A percentile compares a stretch with the other conserved stretches of the same genome.
These are phyloP conservation scores for Penicillium vulpinum DNA, from an alignment of 2,329 filamentous ascomycete genomes.

Conservation along the genomic window DNA sequence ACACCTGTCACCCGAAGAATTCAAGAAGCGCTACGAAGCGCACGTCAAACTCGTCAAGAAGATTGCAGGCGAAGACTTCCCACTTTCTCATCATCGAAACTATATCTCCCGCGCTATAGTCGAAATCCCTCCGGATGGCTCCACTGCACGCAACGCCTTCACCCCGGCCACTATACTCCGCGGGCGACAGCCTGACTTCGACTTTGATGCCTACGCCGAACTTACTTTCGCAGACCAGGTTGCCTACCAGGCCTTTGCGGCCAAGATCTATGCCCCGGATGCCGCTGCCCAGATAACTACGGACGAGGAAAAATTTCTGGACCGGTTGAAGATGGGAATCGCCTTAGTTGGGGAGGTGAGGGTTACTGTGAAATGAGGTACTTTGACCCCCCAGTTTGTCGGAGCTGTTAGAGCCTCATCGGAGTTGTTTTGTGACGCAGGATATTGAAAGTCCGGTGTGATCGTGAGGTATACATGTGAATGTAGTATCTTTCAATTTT, in stretches of 20 bases:
- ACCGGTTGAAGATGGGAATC: conserved; percentile 12
- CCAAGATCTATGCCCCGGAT: conserved; percentile 14
- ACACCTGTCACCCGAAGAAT: conserved; percentile 17
- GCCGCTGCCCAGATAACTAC: conserved; percentile 19
- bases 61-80: conserved; percentile 17
- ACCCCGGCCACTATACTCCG: conserved; percentile 18
- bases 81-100: conserved; percentile 18
- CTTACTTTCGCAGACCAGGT: conserved; percentile 19
- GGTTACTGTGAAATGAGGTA: not conserved
- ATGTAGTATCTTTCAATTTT: not conserved
- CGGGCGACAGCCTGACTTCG: conserved; percentile 18
- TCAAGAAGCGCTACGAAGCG: conserved; percentile 23
- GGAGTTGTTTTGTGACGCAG: not conserved
- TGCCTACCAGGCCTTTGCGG: conserved; percentile 12
- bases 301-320: conserved; percentile 21
- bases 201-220: conserved; percentile 20
- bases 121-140: conserved; percentile 2
- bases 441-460: no score
- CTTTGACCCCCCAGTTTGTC: not conserved
- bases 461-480: not conserved
- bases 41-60: conserved; percentile 21
- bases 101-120: conserved; percentile 16
- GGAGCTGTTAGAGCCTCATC: not conserved
- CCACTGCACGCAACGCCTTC: conserved; percentile 14
- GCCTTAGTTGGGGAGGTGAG: conserved; percentile 5